Evolutionary conservation across 148 eudicot species (phyloP).

Genomic region (Suaeda aralocaspica): DNA sequence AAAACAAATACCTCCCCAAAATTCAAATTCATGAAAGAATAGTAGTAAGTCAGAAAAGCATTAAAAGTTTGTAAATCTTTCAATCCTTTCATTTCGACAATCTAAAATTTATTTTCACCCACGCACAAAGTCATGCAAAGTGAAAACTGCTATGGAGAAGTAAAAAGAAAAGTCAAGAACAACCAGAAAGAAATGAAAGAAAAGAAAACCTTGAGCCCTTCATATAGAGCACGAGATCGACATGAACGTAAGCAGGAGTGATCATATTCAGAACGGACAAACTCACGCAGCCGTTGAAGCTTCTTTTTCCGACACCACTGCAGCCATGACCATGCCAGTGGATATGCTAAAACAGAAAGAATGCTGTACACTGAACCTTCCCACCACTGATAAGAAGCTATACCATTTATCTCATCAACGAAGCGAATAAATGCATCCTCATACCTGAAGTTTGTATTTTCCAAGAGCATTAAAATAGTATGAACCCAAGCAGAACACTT

Average conservation of each 20-base stretch:
- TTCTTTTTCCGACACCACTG: conserved; percentile 88
- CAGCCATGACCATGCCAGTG: conserved; percentile 97
- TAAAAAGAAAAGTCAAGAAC: not conserved
- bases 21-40: not conserved
- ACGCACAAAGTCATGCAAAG: too few relatives aligned
- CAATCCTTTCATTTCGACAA: not conserved
- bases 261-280: conserved; percentile 98
- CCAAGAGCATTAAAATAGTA: not conserved
- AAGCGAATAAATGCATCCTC: conserved; percentile 94
- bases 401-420: conserved; percentile 80
- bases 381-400: conserved; percentile 98
- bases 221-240: conserved; percentile 99
- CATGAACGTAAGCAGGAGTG: conserved; percentile 99
- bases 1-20: not conserved
- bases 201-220: conserved; percentile 81
- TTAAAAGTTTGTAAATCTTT: too few relatives aligned
- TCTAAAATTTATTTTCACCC: not conserved
- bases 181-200: not conserved
- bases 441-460: conserved; percentile 43
- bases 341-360: conserved; percentile 66
- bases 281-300: conserved; percentile 81
- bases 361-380: conserved; percentile 90
- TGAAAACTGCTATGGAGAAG: not conserved
- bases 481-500: not conserved
- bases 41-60: not conserved